Evolutionary conservation across 345 rosid species (phyloP).

Genomic region (Brassica juncea): DNA sequence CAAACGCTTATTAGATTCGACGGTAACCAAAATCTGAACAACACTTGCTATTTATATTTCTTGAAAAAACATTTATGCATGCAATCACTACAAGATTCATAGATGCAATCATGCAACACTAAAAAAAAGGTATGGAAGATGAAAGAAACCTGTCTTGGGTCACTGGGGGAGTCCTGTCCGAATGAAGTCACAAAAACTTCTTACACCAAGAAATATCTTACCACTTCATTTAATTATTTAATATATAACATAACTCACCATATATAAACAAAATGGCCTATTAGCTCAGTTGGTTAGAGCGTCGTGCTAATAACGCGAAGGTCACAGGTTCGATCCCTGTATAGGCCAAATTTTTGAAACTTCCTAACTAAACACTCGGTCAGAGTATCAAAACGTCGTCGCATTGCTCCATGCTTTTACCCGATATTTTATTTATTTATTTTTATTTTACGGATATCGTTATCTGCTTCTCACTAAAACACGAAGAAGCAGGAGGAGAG

Average conservation of each 20-base stretch:
- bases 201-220: neutral
- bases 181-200: neutral
- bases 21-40: too few relatives aligned
- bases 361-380: neutral
- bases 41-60: too few relatives aligned
- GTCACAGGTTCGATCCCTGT: conserved; percentile 80
- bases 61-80: too few relatives aligned
- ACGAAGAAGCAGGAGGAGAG: conserved; percentile 34
- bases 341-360: conserved; percentile 38
- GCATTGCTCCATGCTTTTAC: neutral
- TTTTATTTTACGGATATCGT: conserved; percentile 30
- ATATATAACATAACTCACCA: too few relatives aligned
- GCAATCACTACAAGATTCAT: too few relatives aligned
- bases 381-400: conserved; percentile 8
- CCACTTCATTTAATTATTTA: too few relatives aligned
- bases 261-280: neutral
- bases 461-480: conserved; percentile 30
- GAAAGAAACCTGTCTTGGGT: neutral
- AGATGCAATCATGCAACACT: too few relatives aligned
- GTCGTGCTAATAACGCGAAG: conserved; percentile 98
- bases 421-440: neutral
- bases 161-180: neutral
- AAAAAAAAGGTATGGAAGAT: neutral
- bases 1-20: too few relatives aligned
- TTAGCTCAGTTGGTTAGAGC: conserved; percentile 91